Conservation (phyloP, 192 early-diverging fungal species). For the Coemansia sp. region DNA sequence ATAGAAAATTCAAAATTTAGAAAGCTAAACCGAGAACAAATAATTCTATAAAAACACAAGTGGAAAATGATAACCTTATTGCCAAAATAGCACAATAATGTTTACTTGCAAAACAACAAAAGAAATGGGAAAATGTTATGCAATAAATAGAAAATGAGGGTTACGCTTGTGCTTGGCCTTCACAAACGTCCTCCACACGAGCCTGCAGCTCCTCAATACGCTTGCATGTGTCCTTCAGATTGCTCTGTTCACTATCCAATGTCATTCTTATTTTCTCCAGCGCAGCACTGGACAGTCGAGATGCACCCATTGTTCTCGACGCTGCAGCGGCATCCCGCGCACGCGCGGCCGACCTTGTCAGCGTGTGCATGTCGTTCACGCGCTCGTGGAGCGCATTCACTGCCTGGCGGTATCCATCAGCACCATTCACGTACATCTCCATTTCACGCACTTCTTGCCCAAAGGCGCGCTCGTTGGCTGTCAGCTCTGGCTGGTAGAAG, state of each 20-base stretch:
- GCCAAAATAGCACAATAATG: background rate
- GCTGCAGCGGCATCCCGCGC: conserved; percentile 13
- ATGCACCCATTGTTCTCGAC: background rate
- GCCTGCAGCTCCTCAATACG: conserved; percentile 35
- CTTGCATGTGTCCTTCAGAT: conserved; percentile 25
- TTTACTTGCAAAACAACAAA: background rate
- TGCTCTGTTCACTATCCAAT: conserved; percentile 29
- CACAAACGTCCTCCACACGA: conserved; percentile 19
- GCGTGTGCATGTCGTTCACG: conserved; percentile 24
- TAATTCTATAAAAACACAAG: background rate
- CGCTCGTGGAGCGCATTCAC: conserved; percentile 32
- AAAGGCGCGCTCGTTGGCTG: conserved; percentile 55
- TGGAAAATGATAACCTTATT: background rate
- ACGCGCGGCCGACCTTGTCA: conserved; percentile 13
- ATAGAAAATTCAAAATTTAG: too few species aligned
- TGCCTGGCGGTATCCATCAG: conserved; percentile 20
- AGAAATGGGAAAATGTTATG: background rate
- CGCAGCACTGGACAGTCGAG: conserved; percentile 13
- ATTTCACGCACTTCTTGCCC: conserved; percentile 33
- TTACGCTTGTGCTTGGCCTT: background rate
- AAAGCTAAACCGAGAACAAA: background rate
- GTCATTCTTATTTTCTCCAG: conserved; percentile 18
- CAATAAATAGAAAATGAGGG: background rate
- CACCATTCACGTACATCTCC: conserved; percentile 23
- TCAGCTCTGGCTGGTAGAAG: conserved; percentile 62